Conservation (phyloP, 169 alveolate genomes). For the Babesia microti region DNA sequence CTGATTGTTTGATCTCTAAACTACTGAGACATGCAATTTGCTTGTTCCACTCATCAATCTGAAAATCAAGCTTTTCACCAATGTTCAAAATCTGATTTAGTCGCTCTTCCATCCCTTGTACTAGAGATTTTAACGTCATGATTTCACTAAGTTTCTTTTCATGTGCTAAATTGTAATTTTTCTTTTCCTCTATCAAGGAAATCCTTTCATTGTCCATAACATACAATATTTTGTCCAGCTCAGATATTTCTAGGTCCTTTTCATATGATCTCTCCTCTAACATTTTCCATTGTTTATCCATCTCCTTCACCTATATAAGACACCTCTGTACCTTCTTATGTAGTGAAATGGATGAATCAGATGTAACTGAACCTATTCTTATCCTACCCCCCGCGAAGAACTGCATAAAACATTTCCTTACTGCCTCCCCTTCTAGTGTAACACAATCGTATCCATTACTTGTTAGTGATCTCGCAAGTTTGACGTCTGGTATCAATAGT, state of each 20-base stretch:
- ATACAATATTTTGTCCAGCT: not conserved
- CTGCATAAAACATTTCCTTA: not conserved
- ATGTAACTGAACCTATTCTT: slow-evolving; percentile 14
- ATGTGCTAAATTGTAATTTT: slow-evolving; percentile 18
- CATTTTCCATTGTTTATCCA: slow-evolving; percentile 1
- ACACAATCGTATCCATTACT: slow-evolving; percentile 17
- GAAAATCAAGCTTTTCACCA: slow-evolving; percentile 1
- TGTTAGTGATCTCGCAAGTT: slow-evolving; percentile 5
- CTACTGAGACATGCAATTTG: slow-evolving; percentile 13
- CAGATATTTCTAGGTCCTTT: not conserved
- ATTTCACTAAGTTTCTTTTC: slow-evolving; percentile 17
- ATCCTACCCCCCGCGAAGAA: slow-evolving; percentile 34
- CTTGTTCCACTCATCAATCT: slow-evolving; percentile 16
- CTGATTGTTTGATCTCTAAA: no score
- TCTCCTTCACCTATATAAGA: slow-evolving; percentile 1
- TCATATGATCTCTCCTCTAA: slow-evolving; percentile 6
- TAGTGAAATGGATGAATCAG: slow-evolving; percentile 6
- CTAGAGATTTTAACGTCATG: slow-evolving; percentile 3
- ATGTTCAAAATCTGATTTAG: not conserved
- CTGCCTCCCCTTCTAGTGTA: slow-evolving; percentile 35
- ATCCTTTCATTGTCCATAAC: slow-evolving; percentile 3
- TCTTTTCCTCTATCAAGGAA: slow-evolving; percentile 1
- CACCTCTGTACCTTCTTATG: slow-evolving; percentile 8
- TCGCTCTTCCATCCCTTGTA: not conserved
- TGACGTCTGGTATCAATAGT: slow-evolving; percentile 22